phyloP scores from a whole-genome alignment of 2,329 filamentous ascomycete genomes.

The Paradendryphiella salina region DNA sequence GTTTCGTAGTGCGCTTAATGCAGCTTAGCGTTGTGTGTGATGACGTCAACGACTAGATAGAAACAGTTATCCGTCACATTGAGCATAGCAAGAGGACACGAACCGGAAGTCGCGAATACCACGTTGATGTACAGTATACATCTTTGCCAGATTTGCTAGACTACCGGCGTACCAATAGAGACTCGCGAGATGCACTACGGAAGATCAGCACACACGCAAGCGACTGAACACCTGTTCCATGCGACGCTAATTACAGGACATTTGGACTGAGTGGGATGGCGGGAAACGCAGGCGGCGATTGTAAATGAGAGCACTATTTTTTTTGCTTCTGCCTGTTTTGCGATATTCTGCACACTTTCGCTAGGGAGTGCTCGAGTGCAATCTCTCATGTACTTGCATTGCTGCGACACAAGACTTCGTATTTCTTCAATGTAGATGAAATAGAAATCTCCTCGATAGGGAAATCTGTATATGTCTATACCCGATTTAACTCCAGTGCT shows the following conservation, averaged over 20 bases:
- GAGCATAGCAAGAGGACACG: neutral
- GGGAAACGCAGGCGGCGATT: neutral
- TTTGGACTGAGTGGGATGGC: neutral
- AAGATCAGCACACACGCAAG: neutral
- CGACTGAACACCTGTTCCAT: neutral
- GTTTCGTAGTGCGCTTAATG: constrained; percentile 25
- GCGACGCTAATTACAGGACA: neutral
- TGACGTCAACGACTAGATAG: constrained; percentile 32
- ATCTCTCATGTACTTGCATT: no score
- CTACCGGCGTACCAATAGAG: neutral
- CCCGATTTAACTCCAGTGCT: no score
- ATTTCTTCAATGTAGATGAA: no score
- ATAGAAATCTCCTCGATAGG: no score
- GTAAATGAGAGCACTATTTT: no score
- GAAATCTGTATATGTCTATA: no score
- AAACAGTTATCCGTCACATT: neutral
- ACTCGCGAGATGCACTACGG: neutral
- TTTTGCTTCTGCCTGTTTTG: no score
- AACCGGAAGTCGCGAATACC: neutral
- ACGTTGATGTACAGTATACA: neutral
- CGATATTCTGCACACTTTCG: no score
- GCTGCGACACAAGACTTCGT: no score
- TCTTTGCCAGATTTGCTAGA: no score
- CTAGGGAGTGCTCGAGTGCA: no score
- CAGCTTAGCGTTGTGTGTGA: constrained; percentile 18